Base-by-base conservation (phyloP, 108 stramenopile species). In the Cyclotella sp. region DNA sequence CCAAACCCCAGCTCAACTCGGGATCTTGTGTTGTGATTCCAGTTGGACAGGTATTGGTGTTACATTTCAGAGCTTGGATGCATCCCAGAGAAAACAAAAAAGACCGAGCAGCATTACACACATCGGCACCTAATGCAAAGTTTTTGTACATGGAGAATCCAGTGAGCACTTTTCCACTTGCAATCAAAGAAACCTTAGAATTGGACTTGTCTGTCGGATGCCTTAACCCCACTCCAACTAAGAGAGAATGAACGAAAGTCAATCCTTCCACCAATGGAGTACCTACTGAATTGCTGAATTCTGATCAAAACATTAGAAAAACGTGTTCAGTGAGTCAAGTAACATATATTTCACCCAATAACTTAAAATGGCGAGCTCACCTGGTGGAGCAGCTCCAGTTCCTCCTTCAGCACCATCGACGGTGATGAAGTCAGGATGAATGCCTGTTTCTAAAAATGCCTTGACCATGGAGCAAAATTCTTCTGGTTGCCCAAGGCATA, bases 361-460 rank as follows among this genome's bases (percentile, higher is more conserved):
- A 49, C 9, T 49, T n/a, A 49, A 16, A 49, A 49, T 49, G 6
- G 6, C 2, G 34, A 34, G 3, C 47, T 49, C 9, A 49, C 47
- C 96, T 0, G 93, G 94, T 28, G 96, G 96, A 47, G 96, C 96
- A 28, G 96, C 96, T 21, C 96, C 96, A 12, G 96, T 97, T 11
- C 96, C 96, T 11, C 96, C 96, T 75, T 97, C 96, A 11, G 76
- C 83, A 49, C 94, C 94, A 76, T 95, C 94, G 13, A 92, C 78
- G 0, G 90, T 92, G 40, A 95, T 90, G 65, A 95, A 95, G 67
- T 95, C 94, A 11, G 91, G 91, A 45, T 72, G 76, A 22, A 76
- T 78, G 43, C 79, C 88, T 40, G 80, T 79, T 29, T 90, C 85
- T 11, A 86, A 55, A 70, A 95, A 87, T n/a, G 91, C 85, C 34